Base-by-base conservation (phyloP, 2,329 filamentous ascomycete genomes). In the Aspergillus texensis region DNA sequence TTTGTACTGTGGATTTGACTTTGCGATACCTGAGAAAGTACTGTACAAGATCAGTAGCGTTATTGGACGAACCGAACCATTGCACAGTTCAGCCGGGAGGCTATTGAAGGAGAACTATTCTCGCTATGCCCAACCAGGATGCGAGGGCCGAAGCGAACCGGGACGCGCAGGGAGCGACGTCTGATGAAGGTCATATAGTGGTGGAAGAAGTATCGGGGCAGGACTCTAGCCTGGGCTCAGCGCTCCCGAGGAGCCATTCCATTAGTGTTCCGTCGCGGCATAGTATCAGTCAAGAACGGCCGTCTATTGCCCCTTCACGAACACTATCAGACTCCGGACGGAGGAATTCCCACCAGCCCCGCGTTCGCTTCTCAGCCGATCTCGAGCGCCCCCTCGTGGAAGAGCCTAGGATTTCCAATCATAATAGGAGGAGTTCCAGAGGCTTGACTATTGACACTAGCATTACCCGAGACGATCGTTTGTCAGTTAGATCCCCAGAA, bases 361-460 rank as follows among this genome's bases (percentile, higher is more conserved):
- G 73, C 69, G 74, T 77, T 36, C 74, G 74, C 14, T 77, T 77
- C 41, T 77, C 74, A 14, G 69, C 72, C 30, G 74, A 76, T 54
- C 56, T 76, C 53, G 73, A 75, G n/a, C 70, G 67, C 50, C 66
- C 61, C 24, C 50, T 68, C 11, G 62, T 39, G 41, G 70, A 72
- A 57, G 69, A 70, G 36, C 63, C 68, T 12, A 64, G 62, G 14
- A 58, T 62, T 41, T 24, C 61, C n/a, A 62, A 56, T 60, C 53
- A 62, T 61, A 69, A 71, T 52, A 66, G 69, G 52, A 72, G 71
- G 4, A 67, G 58, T 26, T 72, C 71, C 8, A 70, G 70, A 46
- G 73, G 71, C 3, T 62, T 79, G 34, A 76, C 71, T 2, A 69
- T 79, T 52, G 67, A 79, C 48, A 79, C 77, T 6, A 69, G 66